A percentile compares a stretch with the other conserved stretches of the same genome.
phyloP scores from a whole-genome alignment of 805 yeast genomes.

The Candida piceae region DNA sequence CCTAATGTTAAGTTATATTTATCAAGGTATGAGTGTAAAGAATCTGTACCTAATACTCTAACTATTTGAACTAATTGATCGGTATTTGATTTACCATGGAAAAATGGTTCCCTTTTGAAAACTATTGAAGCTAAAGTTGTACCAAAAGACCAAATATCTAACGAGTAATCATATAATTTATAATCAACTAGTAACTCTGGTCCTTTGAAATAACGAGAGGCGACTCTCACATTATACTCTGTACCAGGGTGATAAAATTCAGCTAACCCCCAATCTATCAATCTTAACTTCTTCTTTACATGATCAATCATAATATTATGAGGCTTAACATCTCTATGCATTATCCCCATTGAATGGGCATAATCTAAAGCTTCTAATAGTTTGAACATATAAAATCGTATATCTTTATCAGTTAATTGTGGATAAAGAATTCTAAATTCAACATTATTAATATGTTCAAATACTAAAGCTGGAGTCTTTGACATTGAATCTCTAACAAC shows the following conservation, averaged over 20 bases:
- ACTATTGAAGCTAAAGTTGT: constrained; percentile 89
- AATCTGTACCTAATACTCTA: constrained; percentile 82
- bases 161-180: constrained; percentile 84
- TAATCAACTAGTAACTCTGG: constrained; percentile 86
- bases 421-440: constrained; percentile 83
- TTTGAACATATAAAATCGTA: constrained; percentile 78
- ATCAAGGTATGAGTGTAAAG: constrained; percentile 57
- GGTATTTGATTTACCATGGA: constrained; percentile 84
- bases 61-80: constrained; percentile 91
- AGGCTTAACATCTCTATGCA: constrained; percentile 95
- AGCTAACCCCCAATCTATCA: constrained; percentile 95
- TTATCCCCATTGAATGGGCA: constrained; percentile 91
- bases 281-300: constrained; percentile 56
- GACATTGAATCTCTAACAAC: constrained; percentile 76
- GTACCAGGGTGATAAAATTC: constrained; percentile 88
- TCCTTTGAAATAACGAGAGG: constrained; percentile 89
- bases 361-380: constrained; percentile 80
- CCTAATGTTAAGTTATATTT: constrained; percentile 72
- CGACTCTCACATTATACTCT: constrained; percentile 90
- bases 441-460: constrained; percentile 77
- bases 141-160: constrained; percentile 93
- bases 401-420: constrained; percentile 66
- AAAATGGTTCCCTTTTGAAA: constrained; percentile 87
- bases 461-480: constrained; percentile 81
- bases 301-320: constrained; percentile 96